Evolutionary conservation across 2,329 filamentous ascomycete species (phyloP), one percentile per base, ranked within the genome.

Genomic region (Penicillium nordicum): DNA sequence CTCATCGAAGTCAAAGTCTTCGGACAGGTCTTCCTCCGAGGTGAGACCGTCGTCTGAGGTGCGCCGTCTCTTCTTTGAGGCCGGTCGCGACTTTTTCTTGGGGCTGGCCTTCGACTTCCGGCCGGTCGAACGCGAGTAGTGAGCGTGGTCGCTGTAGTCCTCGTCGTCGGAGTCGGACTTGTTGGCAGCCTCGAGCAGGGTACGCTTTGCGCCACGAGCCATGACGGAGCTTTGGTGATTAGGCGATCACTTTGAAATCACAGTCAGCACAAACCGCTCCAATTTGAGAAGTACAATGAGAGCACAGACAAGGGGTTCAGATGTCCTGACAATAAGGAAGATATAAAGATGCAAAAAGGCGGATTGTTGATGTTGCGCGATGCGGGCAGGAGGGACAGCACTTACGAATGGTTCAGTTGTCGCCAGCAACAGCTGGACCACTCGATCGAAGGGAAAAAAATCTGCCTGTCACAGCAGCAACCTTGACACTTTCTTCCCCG

Each of bases 41-140:
- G 71, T 57, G 21, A 74, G 71, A 46, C 73, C 71, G 18, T 74
- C 74, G 55, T 81, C 78, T 56, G 81, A 81, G 64, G 79, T 78
- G 53, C 75, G 74, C 56, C 71, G 74, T 41, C 72, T 69, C 66
- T 73, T 71, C 58, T 73, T 75, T 51, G 72, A 71, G 27, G 65
- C 63, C 32, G 63, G 69, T 48, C 68, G 69, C 43, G 67, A 64
- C 54, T 69, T 73, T 61, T 72, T 73, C 56, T 66, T 57, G 12
- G 60, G 51, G 45, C 54, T 72, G 42, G 63, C 63, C 56, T 71
- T 75, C 5, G 68, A 67, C 55, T 65, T 64, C 14, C 68, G 62
- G 25, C 59, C 56, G 30, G 69, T 64, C 46, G 71, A 57, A 36
- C 37, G 42, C 42, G 69, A 50, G 32, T 69, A 68, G 6, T 63